These are phyloP conservation scores for Cercospora canescens DNA, from an alignment of 2,329 filamentous ascomycete species.

Conservation along the genomic window DNA sequence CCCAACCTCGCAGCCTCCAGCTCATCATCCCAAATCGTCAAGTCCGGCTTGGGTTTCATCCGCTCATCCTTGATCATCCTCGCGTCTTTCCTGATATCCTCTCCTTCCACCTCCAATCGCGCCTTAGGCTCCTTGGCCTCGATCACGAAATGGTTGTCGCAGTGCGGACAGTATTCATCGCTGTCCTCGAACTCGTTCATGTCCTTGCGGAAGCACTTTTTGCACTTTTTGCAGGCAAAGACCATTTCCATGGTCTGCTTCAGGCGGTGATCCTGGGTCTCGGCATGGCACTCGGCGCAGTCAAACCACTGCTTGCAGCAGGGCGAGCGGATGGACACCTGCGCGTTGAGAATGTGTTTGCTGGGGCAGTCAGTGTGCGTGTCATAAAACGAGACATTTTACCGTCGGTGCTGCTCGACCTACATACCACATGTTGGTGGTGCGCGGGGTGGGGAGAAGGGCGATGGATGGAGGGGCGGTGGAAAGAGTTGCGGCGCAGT, in stretches of 20 bases:
- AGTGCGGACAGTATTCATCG: conserved; percentile 98
- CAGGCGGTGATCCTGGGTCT: conserved; percentile 74
- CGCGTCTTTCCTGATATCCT: conserved; percentile 81
- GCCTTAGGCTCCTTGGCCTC: conserved; percentile 84
- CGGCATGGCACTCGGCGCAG: conserved; percentile 90
- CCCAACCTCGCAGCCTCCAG: conserved; percentile 35
- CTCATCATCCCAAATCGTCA: conserved; percentile 37
- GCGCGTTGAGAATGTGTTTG: conserved; percentile 97
- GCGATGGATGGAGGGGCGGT: neutral
- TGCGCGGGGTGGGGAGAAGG: neutral
- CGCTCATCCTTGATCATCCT: conserved; percentile 92
- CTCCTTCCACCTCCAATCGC: conserved; percentile 82
- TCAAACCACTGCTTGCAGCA: conserved; percentile 99
- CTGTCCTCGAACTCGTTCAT: conserved; percentile 89
- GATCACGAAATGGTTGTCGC: conserved; percentile 96
- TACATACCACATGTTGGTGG: conserved; percentile 14
- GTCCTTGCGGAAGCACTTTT: conserved; percentile 96
- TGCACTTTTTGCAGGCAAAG: conserved; percentile 99
- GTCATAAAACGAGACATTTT: neutral
- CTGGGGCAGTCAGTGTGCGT: conserved; percentile 48
- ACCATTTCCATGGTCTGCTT: conserved; percentile 77
- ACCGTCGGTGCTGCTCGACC: neutral
- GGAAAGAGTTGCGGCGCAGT: neutral
- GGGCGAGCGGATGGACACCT: conserved; percentile 91
- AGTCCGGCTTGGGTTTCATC: conserved; percentile 48